Evolutionary conservation across 2,329 filamentous ascomycete species (phyloP), one percentile per base, ranked within the genome.

Genomic region (Aureobasidium sp.): DNA sequence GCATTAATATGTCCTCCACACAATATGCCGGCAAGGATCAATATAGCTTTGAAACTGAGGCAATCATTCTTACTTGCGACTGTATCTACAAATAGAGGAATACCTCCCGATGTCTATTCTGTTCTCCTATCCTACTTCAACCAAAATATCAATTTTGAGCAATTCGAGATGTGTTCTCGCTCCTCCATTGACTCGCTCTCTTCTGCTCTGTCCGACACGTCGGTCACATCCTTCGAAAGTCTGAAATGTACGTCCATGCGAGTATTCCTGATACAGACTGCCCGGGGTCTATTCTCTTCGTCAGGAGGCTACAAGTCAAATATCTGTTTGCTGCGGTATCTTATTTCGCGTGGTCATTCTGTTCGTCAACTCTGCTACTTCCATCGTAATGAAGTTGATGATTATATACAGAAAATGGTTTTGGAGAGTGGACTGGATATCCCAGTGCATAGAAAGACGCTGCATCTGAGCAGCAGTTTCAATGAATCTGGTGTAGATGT

Each of bases 361-460:
- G 57, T 52, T 5, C 48, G 59, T 13, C 59, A 62, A 29, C 37
- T 55, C 20, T 57, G 53, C 26, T 57, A 57, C 26, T 46, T 20
- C 26, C 37, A 44, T 44, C n/a, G n/a, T 1, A 20, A 29, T 12
- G 27, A 48, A 10, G 27, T 32, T 10, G 46, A 48, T 13, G 27
- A 29, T 9, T 48, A 48, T 10, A 15, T 48, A 9, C 27, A 29
- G 15, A 29, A 29, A 15, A 48, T 32, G 46, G 46, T 12, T 5
- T 5, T 17, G 20, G 20, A 5, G 17, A 17, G 15, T 5, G 26
- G 12, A 15, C 46, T n/a, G 10, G 7, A 32, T n/a, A 5, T n/a
- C 2, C 27, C 8, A 2, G 3, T 32, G 7, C 13, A 13, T 7
- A 29, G 17, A 12, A 32, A 7, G 8, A 48, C 9, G 0, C 26